Evolutionary conservation across 495 filamentous ascomycete genomes (phyloP).

Genomic region (Trichoderma erinaceum): DNA sequence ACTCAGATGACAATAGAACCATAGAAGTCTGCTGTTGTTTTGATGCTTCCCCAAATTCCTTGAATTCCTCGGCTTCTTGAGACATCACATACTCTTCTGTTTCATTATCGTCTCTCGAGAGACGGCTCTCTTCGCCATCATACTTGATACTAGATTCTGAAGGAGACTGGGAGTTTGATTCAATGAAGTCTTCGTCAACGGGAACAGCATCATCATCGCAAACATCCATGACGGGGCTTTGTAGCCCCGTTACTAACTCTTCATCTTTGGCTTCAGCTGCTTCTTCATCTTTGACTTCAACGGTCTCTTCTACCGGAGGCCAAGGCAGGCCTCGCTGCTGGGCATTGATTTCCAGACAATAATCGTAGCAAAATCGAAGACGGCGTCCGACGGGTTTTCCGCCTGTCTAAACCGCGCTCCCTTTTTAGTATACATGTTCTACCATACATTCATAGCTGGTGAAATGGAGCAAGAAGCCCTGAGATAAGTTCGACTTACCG

Average conservation of each 20-base stretch:
- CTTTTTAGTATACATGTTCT: neutral
- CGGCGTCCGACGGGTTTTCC: conserved; percentile 33
- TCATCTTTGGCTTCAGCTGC: no score
- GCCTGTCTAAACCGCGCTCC: conserved; percentile 22
- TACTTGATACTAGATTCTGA: neutral
- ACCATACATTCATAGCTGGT: neutral
- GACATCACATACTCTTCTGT: neutral
- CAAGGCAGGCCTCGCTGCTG: neutral
- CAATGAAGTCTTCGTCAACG: neutral
- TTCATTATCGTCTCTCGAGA: neutral
- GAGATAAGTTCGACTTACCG: conserved; percentile 25
- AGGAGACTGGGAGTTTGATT: neutral
- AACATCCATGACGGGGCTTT: neutral
- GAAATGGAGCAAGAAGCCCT: neutral
- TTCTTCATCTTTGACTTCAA: neutral
- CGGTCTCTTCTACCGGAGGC: neutral
- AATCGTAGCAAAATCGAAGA: conserved; percentile 14
- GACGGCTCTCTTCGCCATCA: neutral
- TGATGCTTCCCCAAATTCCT: neutral
- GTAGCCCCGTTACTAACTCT: neutral
- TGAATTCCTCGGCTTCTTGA: neutral
- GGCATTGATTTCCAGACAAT: conserved; percentile 10
- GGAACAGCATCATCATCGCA: neutral
- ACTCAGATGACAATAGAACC: neutral
- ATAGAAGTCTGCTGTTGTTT: neutral